Evolutionary conservation across 2,329 filamentous ascomycete genomes (phyloP).

Genomic region (Neonectria neomacrospora): DNA sequence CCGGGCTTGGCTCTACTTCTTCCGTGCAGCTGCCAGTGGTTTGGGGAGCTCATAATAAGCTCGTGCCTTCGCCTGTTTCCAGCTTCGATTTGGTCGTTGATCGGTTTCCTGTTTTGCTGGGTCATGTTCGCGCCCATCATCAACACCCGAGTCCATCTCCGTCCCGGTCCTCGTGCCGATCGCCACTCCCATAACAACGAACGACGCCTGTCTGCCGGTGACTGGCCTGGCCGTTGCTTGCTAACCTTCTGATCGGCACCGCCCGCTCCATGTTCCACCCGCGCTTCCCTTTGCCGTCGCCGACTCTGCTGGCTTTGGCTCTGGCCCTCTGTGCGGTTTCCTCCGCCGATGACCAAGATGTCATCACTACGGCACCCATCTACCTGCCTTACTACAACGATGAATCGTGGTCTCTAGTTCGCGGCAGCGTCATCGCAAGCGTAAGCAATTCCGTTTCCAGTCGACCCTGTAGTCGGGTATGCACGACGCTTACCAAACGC

Average conservation of each 20-base stretch:
- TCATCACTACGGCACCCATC: slow-evolving; percentile 56
- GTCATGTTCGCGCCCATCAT: slow-evolving; percentile 6
- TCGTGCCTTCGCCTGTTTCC: background rate
- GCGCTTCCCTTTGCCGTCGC: slow-evolving; percentile 28
- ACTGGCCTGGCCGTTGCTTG: background rate
- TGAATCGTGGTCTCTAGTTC: slow-evolving; percentile 57
- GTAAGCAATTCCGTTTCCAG: slow-evolving; percentile 44
- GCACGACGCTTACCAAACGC: slow-evolving; percentile 6
- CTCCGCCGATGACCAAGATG: slow-evolving; percentile 35
- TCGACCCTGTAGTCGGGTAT: background rate
- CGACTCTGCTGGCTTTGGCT: slow-evolving; percentile 42
- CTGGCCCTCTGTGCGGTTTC: slow-evolving; percentile 42
- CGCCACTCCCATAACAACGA: background rate
- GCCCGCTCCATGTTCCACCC: slow-evolving; percentile 25
- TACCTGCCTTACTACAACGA: slow-evolving; percentile 57
- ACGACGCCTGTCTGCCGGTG: background rate
- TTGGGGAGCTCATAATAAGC: slow-evolving; percentile 10
- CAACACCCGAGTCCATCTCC: background rate
- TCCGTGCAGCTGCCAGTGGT: slow-evolving; percentile 15
- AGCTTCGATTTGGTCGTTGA: background rate
- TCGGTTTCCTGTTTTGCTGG: background rate
- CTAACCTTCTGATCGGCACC: slow-evolving; percentile 7
- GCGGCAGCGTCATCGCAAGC: slow-evolving; percentile 58
- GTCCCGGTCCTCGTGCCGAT: background rate
- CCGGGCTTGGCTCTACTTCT: slow-evolving; percentile 19